Conservation (phyloP, 768 basidiomycete species). For the Wakefieldia striispora region DNA sequence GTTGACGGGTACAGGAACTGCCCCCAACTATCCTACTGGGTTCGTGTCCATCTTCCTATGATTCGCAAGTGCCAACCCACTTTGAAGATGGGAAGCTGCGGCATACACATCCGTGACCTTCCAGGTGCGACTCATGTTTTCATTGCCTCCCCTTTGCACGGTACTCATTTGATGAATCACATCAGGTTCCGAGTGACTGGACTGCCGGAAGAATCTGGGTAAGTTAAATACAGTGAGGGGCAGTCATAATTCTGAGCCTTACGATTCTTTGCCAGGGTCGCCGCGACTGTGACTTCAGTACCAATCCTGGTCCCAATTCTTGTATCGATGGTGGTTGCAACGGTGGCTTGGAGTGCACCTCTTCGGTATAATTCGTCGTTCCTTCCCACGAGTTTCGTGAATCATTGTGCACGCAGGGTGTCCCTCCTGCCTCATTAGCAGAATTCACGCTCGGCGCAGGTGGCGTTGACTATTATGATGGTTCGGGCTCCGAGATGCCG, state of each 20-base stretch:
- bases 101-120: slow-evolving; percentile 27
- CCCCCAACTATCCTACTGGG: slow-evolving; percentile 47
- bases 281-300: slow-evolving; percentile 60
- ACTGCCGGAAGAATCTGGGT: slow-evolving; percentile 66
- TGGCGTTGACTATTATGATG: slow-evolving; percentile 57
- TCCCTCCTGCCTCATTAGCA: slow-evolving; percentile 68
- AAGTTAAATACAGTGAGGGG: not conserved
- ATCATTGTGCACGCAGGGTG: slow-evolving; percentile 37
- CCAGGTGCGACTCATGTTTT: slow-evolving; percentile 11
- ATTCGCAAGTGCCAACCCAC: not conserved
- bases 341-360: slow-evolving; percentile 61
- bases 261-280: slow-evolving; percentile 36
- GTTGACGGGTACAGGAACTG: slow-evolving; percentile 56
- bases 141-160: not conserved
- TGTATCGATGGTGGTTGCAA: slow-evolving; percentile 68
- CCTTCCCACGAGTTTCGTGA: not conserved
- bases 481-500: slow-evolving; percentile 30
- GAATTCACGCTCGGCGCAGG: slow-evolving; percentile 59
- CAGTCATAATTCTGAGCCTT: not conserved
- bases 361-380: slow-evolving; percentile 37
- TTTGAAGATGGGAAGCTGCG: slow-evolving; percentile 34
- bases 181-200: slow-evolving; percentile 61
- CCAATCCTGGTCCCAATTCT: slow-evolving; percentile 49
- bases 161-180: not conserved
- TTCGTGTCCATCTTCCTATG: slow-evolving; percentile 18